A percentile compares a stretch with the other conserved stretches of the same genome.
phyloP scores from a whole-genome alignment of 768 basidiomycete species.

The Pulveroboletus sp. region DNA sequence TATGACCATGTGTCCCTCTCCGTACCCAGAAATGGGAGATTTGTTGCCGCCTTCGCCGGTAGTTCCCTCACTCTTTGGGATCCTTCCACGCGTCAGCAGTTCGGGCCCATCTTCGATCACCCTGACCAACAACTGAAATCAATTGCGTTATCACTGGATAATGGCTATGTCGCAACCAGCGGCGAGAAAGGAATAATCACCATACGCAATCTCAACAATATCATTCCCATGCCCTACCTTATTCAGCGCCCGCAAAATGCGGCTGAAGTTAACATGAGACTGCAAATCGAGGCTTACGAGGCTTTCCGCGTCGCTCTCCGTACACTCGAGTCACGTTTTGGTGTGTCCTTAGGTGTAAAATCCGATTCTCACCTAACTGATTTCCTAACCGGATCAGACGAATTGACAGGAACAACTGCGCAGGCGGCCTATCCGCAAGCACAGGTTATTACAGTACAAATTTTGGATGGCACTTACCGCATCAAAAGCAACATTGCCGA shows the following conservation, averaged over 20 bases:
- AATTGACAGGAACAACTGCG: background rate
- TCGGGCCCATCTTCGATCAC: background rate
- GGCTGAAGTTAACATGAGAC: background rate
- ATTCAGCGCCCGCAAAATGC: background rate
- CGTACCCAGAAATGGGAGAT: background rate
- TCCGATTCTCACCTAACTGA: background rate
- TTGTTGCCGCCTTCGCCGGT: background rate
- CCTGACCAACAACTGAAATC: background rate
- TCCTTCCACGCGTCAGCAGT: background rate
- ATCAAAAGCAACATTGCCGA: conserved; percentile 1
- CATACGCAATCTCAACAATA: background rate
- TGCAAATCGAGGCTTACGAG: background rate
- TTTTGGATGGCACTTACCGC: background rate
- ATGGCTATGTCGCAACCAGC: background rate
- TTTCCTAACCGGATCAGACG: background rate
- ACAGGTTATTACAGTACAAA: background rate
- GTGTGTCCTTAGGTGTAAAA: background rate
- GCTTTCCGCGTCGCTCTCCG: background rate
- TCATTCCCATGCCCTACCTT: background rate
- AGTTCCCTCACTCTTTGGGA: conserved; percentile 5
- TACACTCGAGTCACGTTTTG: background rate
- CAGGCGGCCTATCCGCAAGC: background rate
- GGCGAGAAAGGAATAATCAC: background rate
- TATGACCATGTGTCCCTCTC: background rate
- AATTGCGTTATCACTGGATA: conserved; percentile 6